phyloP scores from a whole-genome alignment of 257 asterid genomes.

The Solanum gandarillasii region DNA sequence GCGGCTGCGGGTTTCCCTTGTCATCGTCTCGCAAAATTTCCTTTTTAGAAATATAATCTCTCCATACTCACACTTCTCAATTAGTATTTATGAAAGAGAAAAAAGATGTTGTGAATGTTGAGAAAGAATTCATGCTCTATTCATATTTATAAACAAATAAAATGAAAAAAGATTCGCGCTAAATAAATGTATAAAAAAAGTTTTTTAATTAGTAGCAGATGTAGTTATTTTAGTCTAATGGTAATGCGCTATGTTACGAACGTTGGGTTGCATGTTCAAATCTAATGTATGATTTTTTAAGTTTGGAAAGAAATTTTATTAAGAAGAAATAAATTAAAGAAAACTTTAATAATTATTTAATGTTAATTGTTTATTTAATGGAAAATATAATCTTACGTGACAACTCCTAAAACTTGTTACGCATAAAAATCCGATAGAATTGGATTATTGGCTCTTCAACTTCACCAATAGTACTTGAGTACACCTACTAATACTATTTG shows the following conservation, averaged over 20 bases:
- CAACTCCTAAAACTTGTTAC: background rate
- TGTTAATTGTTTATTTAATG: too few relatives aligned
- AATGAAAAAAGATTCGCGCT: background rate
- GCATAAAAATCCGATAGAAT: background rate
- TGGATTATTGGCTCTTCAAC: background rate
- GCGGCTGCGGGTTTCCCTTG: too few relatives aligned
- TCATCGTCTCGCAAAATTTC: background rate
- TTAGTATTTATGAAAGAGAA: background rate
- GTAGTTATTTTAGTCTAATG: background rate
- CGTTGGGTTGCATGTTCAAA: too few relatives aligned
- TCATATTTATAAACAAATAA: background rate
- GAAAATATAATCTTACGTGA: too few relatives aligned
- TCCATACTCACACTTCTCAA: background rate
- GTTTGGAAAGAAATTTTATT: background rate
- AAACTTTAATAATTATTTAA: too few relatives aligned
- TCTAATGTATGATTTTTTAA: background rate
- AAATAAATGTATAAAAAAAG: too few relatives aligned
- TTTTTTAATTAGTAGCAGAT: background rate
- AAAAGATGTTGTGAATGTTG: background rate
- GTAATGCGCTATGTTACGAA: too few relatives aligned
- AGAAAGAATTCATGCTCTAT: background rate
- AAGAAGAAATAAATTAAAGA: background rate
- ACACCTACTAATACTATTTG: background rate
- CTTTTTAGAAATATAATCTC: too few relatives aligned
- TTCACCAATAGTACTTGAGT: background rate